These are phyloP conservation scores for Bretschneidera sinensis DNA, from an alignment of 345 rosid genomes.

Conservation along the genomic window DNA sequence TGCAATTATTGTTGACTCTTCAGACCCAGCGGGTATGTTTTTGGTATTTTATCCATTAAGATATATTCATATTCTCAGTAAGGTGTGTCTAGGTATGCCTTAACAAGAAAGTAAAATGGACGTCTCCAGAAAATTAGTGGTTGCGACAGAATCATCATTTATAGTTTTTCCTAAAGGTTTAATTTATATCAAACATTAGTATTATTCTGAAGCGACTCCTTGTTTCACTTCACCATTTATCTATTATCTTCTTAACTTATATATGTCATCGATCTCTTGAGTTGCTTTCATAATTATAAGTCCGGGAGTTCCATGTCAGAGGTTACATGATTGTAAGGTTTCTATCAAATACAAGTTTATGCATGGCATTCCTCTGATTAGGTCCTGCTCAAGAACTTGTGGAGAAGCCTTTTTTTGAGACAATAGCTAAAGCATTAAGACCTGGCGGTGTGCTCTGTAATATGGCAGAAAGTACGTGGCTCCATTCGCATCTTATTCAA, in stretches of 20 bases:
- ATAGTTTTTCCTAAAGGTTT: no score
- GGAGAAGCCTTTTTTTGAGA: conserved; percentile 90
- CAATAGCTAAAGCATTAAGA: conserved; percentile 68
- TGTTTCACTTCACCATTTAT: no score
- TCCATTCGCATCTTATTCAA: conserved; percentile 89
- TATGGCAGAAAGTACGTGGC: conserved; percentile 99
- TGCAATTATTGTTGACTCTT: conserved; percentile 91
- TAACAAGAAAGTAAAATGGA: not conserved
- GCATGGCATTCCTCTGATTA: conserved; percentile 15
- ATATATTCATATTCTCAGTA: conserved; percentile 1
- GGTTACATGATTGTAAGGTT: not conserved
- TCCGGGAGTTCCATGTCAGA: not conserved
- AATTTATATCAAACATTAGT: no score
- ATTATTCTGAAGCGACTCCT: no score
- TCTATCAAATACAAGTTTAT: not conserved
- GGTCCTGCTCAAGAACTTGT: conserved; percentile 97
- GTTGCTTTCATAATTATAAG: no score
- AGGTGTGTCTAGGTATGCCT: not conserved
- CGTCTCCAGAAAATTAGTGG: not conserved
- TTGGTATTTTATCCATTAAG: not conserved
- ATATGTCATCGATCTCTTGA: no score
- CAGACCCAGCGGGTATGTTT: conserved; percentile 90
- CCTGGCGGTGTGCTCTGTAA: conserved; percentile 96
- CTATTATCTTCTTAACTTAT: no score
- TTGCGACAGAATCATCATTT: not conserved